Conservation (phyloP, 192 early-diverging fungal species). For the Linnemannia exigua region DNA sequence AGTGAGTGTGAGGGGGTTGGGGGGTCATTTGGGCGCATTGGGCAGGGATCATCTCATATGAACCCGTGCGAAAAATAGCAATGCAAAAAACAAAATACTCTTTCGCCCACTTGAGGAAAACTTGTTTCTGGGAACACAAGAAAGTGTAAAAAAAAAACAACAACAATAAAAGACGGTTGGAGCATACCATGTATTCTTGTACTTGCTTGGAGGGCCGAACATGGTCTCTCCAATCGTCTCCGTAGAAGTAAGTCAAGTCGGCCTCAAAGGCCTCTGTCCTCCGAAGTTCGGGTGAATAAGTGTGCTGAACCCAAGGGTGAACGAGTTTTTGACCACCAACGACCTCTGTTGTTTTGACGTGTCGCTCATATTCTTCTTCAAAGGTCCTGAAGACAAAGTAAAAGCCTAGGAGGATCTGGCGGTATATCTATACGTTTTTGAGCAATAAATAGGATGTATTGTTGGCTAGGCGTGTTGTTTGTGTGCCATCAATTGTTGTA, state of each 20-base stretch:
- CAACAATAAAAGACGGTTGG: neutral
- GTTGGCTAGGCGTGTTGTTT: neutral
- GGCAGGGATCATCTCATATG: neutral
- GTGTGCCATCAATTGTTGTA: neutral
- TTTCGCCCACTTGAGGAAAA: too few species aligned
- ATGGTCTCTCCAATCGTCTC: slow-evolving; percentile 30
- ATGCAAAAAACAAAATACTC: neutral
- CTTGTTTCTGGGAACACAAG: neutral
- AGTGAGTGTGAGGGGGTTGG: neutral
- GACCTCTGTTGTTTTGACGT: neutral
- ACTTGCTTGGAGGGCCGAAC: slow-evolving; percentile 19
- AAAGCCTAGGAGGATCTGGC: slow-evolving; percentile 46
- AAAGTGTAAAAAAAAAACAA: neutral
- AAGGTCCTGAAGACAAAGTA: slow-evolving; percentile 50
- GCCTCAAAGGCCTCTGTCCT: slow-evolving; percentile 37
- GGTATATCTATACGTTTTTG: slow-evolving; percentile 34
- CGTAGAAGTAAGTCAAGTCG: slow-evolving; percentile 45
- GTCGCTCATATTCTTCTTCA: slow-evolving; percentile 32
- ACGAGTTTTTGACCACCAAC: neutral
- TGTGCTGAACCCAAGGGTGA: slow-evolving; percentile 27
- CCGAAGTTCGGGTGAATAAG: slow-evolving; percentile 33
- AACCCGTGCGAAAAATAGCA: neutral
- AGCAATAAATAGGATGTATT: neutral
- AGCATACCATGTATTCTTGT: slow-evolving; percentile 34
- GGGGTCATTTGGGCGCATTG: neutral